Base-by-base conservation (phyloP, 306 rosid genomes). In the Carpinus fangiana region DNA sequence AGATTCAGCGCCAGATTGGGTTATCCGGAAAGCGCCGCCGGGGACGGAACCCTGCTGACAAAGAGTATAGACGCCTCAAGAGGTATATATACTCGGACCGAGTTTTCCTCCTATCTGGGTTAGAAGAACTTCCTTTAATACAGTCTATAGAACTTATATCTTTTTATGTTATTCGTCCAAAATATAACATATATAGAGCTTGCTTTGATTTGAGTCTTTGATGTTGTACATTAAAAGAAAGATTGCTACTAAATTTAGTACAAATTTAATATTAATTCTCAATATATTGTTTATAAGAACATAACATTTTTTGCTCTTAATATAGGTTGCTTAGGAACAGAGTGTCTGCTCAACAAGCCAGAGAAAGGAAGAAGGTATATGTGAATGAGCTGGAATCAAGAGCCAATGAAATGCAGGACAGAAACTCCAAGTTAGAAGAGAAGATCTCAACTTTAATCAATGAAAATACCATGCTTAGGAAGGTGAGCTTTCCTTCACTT, bases 331-430 rank as follows among this genome's bases (percentile, higher is more conserved):
- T 93, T 60, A 89, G 96, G 79, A 93, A 93, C 69, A 90, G 97
- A 73, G 97, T 93, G 26, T 93, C 97, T 18, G 96, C 97, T 1
- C 97, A 93, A 79, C 96, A 93, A 78, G 97, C 97, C 18, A 83
- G 97, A 48, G 97, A 93, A 51, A 90, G 97, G 64, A 93, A 93
- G 80, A 93, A 89, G 81, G 90, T 87, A 0, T 93, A 93, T 50
- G 87, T 93, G 62, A 90, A 78, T 84, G 97, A 90, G 1, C 78
- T 93, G 80, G 96, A 93, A 86, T 76, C 79, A 72, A 88, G 85
- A 80, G 92, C 89, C 28, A 78, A 76, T 47, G 90, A 93, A 23
- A 52, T 93, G 87, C 86, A 88, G 85, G 90, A 93, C 36, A 77
- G 80, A 60, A 93, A 89, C 75, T 86, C 86, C 1, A 89, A 93